Evolutionary conservation across 208 protist species (phyloP).

Genomic region (Leishmania gerbilli): DNA sequence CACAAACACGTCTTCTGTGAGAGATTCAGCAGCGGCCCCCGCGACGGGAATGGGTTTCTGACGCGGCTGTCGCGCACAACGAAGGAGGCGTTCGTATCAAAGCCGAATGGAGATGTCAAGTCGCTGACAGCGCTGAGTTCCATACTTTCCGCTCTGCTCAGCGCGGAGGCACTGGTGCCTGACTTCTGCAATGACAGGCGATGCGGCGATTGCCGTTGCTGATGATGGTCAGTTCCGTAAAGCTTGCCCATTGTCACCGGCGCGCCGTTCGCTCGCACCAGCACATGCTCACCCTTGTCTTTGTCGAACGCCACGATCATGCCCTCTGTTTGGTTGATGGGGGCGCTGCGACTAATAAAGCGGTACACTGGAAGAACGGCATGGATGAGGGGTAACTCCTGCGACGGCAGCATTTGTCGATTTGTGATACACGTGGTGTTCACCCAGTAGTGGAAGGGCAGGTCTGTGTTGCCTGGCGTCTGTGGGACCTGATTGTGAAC

Average conservation of each 20-base stretch:
- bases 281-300: slow-evolving; percentile 72
- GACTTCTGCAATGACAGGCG: not conserved
- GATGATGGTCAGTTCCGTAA: slow-evolving; percentile 9
- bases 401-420: slow-evolving; percentile 64
- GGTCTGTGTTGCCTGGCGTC: slow-evolving; percentile 44
- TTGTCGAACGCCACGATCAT: slow-evolving; percentile 85
- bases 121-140: slow-evolving; percentile 19
- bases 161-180: not conserved
- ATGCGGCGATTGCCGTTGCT: not conserved
- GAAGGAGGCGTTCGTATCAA: slow-evolving; percentile 66
- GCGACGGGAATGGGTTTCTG: slow-evolving; percentile 33
- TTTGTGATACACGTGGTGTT: slow-evolving; percentile 86
- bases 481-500: slow-evolving; percentile 74
- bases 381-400: slow-evolving; percentile 78
- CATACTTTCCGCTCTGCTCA: slow-evolving; percentile 18
- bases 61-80: slow-evolving; percentile 42
- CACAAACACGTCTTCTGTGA: slow-evolving; percentile 85
- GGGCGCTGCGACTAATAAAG: slow-evolving; percentile 44
- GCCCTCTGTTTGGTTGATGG: slow-evolving; percentile 52
- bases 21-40: slow-evolving; percentile 73
- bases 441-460: slow-evolving; percentile 89
- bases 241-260: slow-evolving; percentile 53
- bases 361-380: slow-evolving; percentile 80
- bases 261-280: slow-evolving; percentile 75
- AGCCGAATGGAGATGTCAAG: slow-evolving; percentile 35